Evolutionary conservation across 2,329 filamentous ascomycete species (phyloP).

Genomic region (Chaetomium sp.): DNA sequence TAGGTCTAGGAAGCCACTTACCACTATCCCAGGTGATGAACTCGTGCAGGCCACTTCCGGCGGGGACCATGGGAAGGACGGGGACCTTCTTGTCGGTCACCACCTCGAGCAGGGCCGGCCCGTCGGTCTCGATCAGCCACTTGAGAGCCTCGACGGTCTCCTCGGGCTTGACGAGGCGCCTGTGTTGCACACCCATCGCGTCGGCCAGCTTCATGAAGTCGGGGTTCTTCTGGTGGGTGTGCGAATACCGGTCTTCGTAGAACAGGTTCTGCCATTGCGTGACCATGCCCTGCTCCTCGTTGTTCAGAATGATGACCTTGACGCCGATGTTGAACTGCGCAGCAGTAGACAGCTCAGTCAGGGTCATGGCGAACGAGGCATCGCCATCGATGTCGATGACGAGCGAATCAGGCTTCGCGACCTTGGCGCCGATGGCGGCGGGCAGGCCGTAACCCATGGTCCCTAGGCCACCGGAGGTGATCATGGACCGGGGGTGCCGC

Average conservation of each 20-base stretch:
- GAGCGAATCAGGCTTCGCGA: constrained; percentile 71
- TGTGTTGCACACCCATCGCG: constrained; percentile 82
- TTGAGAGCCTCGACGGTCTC: constrained; percentile 77
- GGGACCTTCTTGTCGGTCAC: constrained; percentile 90
- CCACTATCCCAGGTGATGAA: constrained; percentile 86
- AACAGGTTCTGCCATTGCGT: constrained; percentile 98
- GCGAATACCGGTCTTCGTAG: constrained; percentile 89
- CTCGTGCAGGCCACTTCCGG: constrained; percentile 83
- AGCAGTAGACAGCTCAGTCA: constrained; percentile 91
- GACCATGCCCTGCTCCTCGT: constrained; percentile 98
- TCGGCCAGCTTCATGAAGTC: constrained; percentile 92
- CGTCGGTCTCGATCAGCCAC: constrained; percentile 87
- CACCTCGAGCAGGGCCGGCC: constrained; percentile 91
- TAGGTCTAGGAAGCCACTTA: constrained; percentile 46
- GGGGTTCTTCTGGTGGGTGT: constrained; percentile 94
- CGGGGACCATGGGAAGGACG: constrained; percentile 96
- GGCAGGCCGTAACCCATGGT: constrained; percentile 97
- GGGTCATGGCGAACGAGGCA: constrained; percentile 98
- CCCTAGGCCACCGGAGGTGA: constrained; percentile 92
- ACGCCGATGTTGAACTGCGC: constrained; percentile 95
- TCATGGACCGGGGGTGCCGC: constrained; percentile 88
- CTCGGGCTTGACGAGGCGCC: constrained; percentile 70
- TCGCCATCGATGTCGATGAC: constrained; percentile 97
- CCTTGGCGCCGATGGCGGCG: constrained; percentile 93
- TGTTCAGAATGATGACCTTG: constrained; percentile 94